Evolutionary conservation across 2,329 filamentous ascomycete species (phyloP).

Genomic region (Myriosclerotinia scirpicola): DNA sequence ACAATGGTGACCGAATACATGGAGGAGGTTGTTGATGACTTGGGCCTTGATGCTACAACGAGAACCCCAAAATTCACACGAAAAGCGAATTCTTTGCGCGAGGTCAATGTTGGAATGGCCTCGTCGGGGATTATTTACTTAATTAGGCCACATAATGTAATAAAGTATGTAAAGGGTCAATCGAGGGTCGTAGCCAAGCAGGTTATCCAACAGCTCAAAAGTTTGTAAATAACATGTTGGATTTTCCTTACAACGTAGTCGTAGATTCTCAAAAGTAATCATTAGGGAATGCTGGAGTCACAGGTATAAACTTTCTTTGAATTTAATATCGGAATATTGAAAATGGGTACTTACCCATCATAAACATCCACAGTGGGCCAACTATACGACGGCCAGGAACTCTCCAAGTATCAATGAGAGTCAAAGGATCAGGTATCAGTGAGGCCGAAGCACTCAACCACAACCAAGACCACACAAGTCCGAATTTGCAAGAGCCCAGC

Average conservation of each 20-base stretch:
- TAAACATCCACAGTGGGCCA: background rate
- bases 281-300: background rate
- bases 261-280: background rate
- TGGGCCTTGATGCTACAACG: background rate
- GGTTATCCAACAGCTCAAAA: background rate
- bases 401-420: background rate
- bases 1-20: background rate
- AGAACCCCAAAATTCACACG: background rate
- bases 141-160: background rate
- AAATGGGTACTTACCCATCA: background rate
- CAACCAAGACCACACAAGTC: background rate
- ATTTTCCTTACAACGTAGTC: no score
- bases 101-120: no score
- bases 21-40: background rate
- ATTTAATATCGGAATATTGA: background rate
- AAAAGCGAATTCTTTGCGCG: background rate
- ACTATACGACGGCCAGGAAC: background rate
- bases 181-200: background rate
- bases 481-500: background rate
- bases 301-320: background rate
- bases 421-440: background rate
- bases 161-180: background rate
- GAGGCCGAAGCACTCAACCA: background rate
- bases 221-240: background rate
- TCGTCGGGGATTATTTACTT: background rate